Evolutionary conservation across 441 rosid species (phyloP), one percentile per base, ranked within the genome.

Genomic region (Heliophila coronopifolia): DNA sequence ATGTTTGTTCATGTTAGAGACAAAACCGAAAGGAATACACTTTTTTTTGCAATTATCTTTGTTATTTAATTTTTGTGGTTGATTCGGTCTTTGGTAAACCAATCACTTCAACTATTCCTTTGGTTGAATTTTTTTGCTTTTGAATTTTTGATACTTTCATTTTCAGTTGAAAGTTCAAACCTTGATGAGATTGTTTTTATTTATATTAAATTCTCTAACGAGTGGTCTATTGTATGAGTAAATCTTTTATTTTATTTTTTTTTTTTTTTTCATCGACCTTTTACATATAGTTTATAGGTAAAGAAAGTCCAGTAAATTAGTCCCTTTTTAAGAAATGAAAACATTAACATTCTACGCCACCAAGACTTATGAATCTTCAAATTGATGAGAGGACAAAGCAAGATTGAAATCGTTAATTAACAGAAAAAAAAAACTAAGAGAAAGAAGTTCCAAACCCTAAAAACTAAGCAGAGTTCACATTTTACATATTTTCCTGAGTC

Each of bases 401-500:
- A 41, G 26, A 55, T 9, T 38, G 13, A 54, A 66, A 58, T 16
- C 14, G 35, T 51, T 3, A 38, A 24, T 48, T n/a, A 41, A 33
- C 11, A 37, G 15, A 13, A 4, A 19, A 17, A 2, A 8, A 6
- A 7, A 6, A 18, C 0, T 20, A 32, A 28, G 22, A 43, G 10
- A 37, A 25, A 48, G 45, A 41, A 65, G n/a, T 59, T 64, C 36
- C 11, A 54, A 43, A 70, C 50, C 57, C 73, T 70, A 45, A 49
- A 63, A 59, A 51, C 48, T 33, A 67, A 54, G 74, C 59, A 51
- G 49, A 8, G 31, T 42, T 4, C 33, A 32, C 6, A 49, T 53
- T 32, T 48, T 77, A 73, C 72, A 63, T 74, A 67, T 73, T 67
- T 52, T 73, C 73, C 37, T 71, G 80, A 0, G 73, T 69, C 2